Evolutionary conservation across 1,139 yeast species (phyloP), one percentile per base, ranked within the genome.

Genomic region (Suhomyces ambrosiae): DNA sequence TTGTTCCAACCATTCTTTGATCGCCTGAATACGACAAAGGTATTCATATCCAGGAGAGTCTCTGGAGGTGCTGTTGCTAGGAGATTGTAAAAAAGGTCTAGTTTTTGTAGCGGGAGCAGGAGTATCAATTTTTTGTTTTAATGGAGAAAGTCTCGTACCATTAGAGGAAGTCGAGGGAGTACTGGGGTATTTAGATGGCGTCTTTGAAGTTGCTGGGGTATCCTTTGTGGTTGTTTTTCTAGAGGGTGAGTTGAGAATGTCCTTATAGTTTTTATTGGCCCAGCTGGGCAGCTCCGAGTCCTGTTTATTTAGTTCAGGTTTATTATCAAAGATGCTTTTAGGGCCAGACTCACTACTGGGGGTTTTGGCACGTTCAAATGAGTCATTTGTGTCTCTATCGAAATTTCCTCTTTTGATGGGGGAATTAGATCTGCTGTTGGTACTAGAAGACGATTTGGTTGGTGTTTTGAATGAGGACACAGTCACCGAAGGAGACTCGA

Each of bases 21-120:
- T 89, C 51, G 95, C 96, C 27, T 81, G 80, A 22, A 92, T 82
- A 49, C 96, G 82, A 57, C 97, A 92, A 25, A 92, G 71, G 54
- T 88, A 92, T 54, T 89, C 96, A 52, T 88, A 87, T 0, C 74
- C 76, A 1, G 67, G 65, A 1, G 72, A 60, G 33, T 59, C 60
- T 10, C 45, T 56, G 4, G 66, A 51, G 2, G 65, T 49, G 39
- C 60, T 55, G 34, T 59, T 61, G 38, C 63, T 50, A 16, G 50
- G 56, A 7, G 68, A 58, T 3, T 60, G 52, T 14, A 61, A 52
- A 32, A 44, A 53, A 2, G 64, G 60, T 23, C 52, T 42, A 8
- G 53, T 32, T 30, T 41, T 48, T 11, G 46, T 40, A 10, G 44
- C 28, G 2, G 33, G 13, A 41, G 43, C 23, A 9, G 52, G 41